Percentiles rank a stretch among this genome's conserved stretches.
phyloP scores from a whole-genome alignment of 2,329 filamentous ascomycete genomes.

The Colletotrichum chrysophilum region DNA sequence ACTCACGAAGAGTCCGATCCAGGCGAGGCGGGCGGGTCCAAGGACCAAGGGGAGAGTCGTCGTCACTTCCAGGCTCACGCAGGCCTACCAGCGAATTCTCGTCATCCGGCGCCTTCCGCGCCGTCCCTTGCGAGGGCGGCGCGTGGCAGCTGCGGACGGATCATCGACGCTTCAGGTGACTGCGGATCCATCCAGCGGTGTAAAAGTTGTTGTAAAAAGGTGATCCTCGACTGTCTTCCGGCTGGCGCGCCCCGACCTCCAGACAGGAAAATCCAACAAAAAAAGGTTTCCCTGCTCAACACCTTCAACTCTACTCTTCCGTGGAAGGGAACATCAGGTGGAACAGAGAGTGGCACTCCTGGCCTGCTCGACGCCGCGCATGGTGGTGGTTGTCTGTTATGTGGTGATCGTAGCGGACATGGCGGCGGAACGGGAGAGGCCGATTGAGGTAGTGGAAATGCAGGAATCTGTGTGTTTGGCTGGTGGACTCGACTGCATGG shows the following conservation, averaged over 20 bases:
- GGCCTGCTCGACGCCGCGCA: slow-evolving; percentile 1
- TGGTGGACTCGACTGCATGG: slow-evolving; percentile 19
- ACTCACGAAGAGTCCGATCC: slow-evolving; percentile 13
- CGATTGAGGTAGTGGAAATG: slow-evolving; percentile 1
- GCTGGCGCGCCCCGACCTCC: neutral
- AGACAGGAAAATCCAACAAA: slow-evolving; percentile 2
- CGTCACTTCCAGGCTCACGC: slow-evolving; percentile 24
- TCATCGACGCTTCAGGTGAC: slow-evolving; percentile 26
- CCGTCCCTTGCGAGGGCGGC: neutral
- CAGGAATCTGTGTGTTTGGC: slow-evolving; percentile 14
- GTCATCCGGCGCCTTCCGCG: slow-evolving; percentile 8
- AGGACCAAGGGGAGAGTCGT: neutral
- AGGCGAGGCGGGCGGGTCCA: slow-evolving; percentile 6
- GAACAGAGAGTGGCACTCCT: slow-evolving; percentile 20
- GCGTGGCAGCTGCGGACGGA: slow-evolving; percentile 26
- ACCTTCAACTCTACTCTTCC: slow-evolving; percentile 4
- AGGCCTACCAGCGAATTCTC: slow-evolving; percentile 25
- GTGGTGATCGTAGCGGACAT: neutral
- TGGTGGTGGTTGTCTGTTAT: neutral
- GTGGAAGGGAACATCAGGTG: slow-evolving; percentile 9
- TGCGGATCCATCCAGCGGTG: slow-evolving; percentile 10
- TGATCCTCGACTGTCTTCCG: slow-evolving; percentile 5
- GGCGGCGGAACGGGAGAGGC: slow-evolving; percentile 19
- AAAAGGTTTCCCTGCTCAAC: neutral
- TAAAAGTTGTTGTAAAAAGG: neutral